phyloP scores from a whole-genome alignment of 1,284 basidiomycete species.

The Kwoniella shivajii region DNA sequence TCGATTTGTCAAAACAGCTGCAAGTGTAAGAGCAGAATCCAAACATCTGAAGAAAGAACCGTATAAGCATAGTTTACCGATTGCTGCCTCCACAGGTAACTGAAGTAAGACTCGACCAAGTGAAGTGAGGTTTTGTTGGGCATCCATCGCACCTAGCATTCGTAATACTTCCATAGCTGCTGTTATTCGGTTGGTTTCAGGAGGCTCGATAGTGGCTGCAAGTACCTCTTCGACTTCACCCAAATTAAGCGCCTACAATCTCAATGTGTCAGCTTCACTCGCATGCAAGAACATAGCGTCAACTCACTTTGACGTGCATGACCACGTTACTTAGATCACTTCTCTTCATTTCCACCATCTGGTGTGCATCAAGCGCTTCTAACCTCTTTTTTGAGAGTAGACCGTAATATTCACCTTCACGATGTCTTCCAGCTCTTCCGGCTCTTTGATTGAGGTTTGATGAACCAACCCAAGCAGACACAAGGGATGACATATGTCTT shows the following conservation, averaged over 20 bases:
- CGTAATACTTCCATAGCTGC: slow-evolving; percentile 80
- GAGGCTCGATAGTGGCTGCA: slow-evolving; percentile 83
- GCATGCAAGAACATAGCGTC: neutral
- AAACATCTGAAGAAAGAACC: slow-evolving; percentile 94
- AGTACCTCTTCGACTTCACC: slow-evolving; percentile 87
- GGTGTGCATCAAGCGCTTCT: slow-evolving; percentile 71
- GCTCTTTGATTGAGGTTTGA: slow-evolving; percentile 94
- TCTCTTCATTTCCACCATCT: slow-evolving; percentile 95
- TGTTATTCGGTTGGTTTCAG: slow-evolving; percentile 72
- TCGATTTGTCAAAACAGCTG: slow-evolving; percentile 84
- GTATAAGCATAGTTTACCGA: slow-evolving; percentile 86
- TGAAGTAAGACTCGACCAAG: slow-evolving; percentile 86
- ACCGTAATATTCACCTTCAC: slow-evolving; percentile 88
- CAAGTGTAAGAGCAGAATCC: slow-evolving; percentile 84
- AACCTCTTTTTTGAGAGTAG: slow-evolving; percentile 72
- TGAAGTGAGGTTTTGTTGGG: slow-evolving; percentile 73
- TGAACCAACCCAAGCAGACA: slow-evolving; percentile 86
- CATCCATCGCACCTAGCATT: slow-evolving; percentile 86
- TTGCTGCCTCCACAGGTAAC: slow-evolving; percentile 84
- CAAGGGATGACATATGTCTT: slow-evolving; percentile 80
- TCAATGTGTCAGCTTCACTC: neutral
- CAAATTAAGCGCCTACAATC: slow-evolving; percentile 74
- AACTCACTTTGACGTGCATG: slow-evolving; percentile 81
- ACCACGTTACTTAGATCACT: slow-evolving; percentile 88
- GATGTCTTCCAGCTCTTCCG: slow-evolving; percentile 90